Conservation (phyloP, 345 rosid genomes). For the Lumnitzera racemosa region DNA sequence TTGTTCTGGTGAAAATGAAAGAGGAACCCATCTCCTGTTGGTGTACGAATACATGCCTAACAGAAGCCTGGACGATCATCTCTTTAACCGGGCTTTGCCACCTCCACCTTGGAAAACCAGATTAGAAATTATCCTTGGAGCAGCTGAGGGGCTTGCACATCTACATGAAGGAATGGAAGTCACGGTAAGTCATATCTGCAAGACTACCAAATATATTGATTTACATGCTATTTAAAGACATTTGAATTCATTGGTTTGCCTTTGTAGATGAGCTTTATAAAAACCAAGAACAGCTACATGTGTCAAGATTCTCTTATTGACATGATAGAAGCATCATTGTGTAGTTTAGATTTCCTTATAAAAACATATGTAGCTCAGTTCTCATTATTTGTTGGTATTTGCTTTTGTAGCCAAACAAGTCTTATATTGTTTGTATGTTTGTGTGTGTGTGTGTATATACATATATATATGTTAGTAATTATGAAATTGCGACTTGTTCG, state of each 20-base stretch:
- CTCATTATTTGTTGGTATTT: too few relatives aligned
- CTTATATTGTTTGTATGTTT: too few relatives aligned
- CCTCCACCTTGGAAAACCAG: slow-evolving; percentile 65
- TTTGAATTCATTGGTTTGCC: neutral
- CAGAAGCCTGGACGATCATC: slow-evolving; percentile 77
- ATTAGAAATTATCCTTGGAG: slow-evolving; percentile 79
- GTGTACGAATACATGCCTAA: slow-evolving; percentile 83
- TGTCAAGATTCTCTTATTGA: too few relatives aligned
- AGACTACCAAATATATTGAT: neutral
- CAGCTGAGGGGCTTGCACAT: slow-evolving; percentile 81
- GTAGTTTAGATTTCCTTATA: too few relatives aligned
- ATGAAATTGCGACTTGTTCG: too few relatives aligned
- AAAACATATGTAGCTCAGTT: too few relatives aligned
- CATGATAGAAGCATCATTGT: too few relatives aligned
- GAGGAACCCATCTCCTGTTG: slow-evolving; percentile 57
- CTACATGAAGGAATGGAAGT: slow-evolving; percentile 63
- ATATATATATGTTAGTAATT: too few relatives aligned
- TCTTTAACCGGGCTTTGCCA: slow-evolving; percentile 32
- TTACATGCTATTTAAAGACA: neutral
- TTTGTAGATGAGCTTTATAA: neutral
- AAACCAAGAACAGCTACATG: too few relatives aligned
- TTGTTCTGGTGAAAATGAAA: slow-evolving; percentile 53
- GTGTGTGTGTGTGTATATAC: too few relatives aligned
- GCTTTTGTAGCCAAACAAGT: too few relatives aligned
- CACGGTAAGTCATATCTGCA: slow-evolving; percentile 30